A percentile compares a stretch with the other conserved stretches of the same genome.
These are phyloP conservation scores for Talaromyces stipitatus DNA, from an alignment of 495 filamentous ascomycete species.

Conservation along the genomic window DNA sequence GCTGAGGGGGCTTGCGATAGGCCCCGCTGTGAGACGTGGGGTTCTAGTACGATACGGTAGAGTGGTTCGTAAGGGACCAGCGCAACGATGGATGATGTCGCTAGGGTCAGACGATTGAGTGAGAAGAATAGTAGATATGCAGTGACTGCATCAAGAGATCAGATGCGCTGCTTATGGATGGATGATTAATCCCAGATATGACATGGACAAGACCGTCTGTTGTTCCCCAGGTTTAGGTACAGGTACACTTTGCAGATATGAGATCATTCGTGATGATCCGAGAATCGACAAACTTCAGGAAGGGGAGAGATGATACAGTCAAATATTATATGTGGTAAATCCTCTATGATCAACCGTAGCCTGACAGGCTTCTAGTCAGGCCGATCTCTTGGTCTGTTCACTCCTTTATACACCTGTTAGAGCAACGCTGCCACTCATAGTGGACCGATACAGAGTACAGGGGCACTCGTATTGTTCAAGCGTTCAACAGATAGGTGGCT, in stretches of 20 bases:
- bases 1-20: not conserved
- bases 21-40: constrained; percentile 1
- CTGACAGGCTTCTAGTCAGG: not conserved
- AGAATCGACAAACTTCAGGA: not conserved
- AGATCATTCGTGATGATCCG: not conserved
- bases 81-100: not conserved
- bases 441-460: not conserved
- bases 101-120: not conserved
- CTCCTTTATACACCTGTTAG: not conserved
- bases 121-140: not conserved
- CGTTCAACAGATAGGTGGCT: too few relatives aligned
- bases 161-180: not conserved
- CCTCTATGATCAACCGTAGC: not conserved
- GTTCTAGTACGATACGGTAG: not conserved
- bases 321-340: not conserved
- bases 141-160: not conserved
- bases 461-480: too few relatives aligned
- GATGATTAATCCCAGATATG: not conserved
- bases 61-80: not conserved
- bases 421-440: not conserved
- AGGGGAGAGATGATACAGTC: not conserved
- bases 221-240: not conserved
- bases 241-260: not conserved
- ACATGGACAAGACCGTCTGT: not conserved
- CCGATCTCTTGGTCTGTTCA: not conserved